These are phyloP conservation scores for Cercospora zeina DNA, from an alignment of 2,329 filamentous ascomycete species.

Conservation along the genomic window DNA sequence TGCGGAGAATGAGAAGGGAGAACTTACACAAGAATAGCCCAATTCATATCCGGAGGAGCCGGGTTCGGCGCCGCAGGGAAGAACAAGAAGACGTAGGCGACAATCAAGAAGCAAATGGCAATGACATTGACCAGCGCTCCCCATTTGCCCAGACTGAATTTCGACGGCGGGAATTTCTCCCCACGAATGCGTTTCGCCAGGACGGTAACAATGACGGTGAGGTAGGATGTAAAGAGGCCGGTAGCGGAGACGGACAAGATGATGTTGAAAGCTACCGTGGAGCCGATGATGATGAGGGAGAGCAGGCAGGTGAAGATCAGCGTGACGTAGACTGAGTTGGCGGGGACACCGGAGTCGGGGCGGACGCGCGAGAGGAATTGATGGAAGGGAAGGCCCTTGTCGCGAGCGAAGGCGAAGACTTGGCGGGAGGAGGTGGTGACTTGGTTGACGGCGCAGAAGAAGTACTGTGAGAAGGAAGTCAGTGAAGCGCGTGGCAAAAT, in stretches of 20 bases:
- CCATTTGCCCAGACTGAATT: conserved; percentile 31
- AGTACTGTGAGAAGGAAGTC: conserved; percentile 18
- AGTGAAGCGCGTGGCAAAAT: background rate
- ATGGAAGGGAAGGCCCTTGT: conserved; percentile 37
- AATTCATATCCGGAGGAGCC: conserved; percentile 35
- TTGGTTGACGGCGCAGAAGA: conserved; percentile 36
- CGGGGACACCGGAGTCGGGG: conserved; percentile 34
- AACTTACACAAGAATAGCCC: conserved; percentile 35
- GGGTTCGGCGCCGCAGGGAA: conserved; percentile 34
- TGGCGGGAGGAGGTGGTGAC: conserved; percentile 37
- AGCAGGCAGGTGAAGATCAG: conserved; percentile 31
- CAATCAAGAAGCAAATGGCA: conserved; percentile 27
- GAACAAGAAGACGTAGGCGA: conserved; percentile 32
- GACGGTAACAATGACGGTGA: conserved; percentile 31
- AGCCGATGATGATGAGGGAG: conserved; percentile 26
- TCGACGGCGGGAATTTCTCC: conserved; percentile 29
- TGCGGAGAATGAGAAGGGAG: background rate
- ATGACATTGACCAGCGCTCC: conserved; percentile 37
- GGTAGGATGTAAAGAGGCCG: conserved; percentile 32
- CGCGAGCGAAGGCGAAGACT: conserved; percentile 37
- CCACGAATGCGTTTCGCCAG: conserved; percentile 28
- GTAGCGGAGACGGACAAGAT: conserved; percentile 44
- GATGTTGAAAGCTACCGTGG: conserved; percentile 41
- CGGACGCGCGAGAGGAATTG: conserved; percentile 32
- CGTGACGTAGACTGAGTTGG: conserved; percentile 35